Conservation (phyloP, 1,284 basidiomycete species). For the Rhodotorula sp. region DNA sequence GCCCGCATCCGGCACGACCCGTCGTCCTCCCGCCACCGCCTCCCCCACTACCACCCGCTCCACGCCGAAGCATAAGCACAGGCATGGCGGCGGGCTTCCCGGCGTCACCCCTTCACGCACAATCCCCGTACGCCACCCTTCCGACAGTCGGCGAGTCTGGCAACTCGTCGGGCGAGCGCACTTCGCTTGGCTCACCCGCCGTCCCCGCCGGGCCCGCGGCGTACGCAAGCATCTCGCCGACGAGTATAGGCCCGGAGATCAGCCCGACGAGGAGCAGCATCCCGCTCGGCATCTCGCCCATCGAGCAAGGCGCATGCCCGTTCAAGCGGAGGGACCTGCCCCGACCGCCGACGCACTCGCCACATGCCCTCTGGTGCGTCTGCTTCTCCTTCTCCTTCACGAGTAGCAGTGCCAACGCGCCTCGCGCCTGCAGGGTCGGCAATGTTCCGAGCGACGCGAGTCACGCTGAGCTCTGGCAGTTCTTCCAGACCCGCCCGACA, state of each 20-base stretch:
- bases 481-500: slow-evolving; percentile 63
- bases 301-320: neutral
- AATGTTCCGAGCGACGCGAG: slow-evolving; percentile 80
- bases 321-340: slow-evolving; percentile 35
- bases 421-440: slow-evolving; percentile 62
- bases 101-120: neutral
- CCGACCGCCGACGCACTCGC: slow-evolving; percentile 45
- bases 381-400: neutral
- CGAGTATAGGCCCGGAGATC: neutral
- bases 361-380: slow-evolving; percentile 35
- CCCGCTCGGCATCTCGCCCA: neutral
- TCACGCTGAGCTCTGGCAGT: slow-evolving; percentile 83
- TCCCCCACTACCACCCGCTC: neutral
- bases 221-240: neutral
- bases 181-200: neutral
- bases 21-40: neutral
- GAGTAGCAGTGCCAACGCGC: neutral
- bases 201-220: neutral
- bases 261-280: neutral
- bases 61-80: neutral
- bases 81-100: neutral
- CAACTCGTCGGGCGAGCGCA: neutral
- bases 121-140: too few species aligned
- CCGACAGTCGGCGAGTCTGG: neutral
- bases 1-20: too few species aligned